A percentile compares a stretch with the other conserved stretches of the same genome.
phyloP scores from a whole-genome alignment of 192 early-diverging fungal species.

The Rhizophagus prolifer region DNA sequence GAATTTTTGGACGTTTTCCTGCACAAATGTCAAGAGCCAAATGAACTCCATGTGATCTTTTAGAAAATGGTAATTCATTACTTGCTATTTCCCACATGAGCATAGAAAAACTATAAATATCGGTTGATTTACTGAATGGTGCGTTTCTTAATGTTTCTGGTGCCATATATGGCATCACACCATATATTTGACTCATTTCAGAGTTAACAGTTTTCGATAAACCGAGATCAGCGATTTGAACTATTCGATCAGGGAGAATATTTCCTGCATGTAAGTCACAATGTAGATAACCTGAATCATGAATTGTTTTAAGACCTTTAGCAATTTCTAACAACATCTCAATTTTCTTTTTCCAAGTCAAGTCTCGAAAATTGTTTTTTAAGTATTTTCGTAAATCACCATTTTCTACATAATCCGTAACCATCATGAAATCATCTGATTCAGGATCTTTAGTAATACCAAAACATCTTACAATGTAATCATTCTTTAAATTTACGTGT shows the following conservation, averaged over 20 bases:
- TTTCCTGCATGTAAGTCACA: neutral
- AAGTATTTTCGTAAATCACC: conserved; percentile 5
- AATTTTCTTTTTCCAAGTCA: conserved; percentile 16
- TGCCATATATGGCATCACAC: conserved; percentile 41
- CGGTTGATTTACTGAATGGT: conserved; percentile 33
- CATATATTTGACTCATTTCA: conserved; percentile 10
- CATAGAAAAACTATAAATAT: conserved; percentile 36
- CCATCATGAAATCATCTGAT: conserved; percentile 1
- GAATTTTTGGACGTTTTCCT: neutral
- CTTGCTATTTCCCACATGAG: conserved; percentile 32
- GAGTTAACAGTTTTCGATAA: neutral
- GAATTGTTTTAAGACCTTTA: neutral
- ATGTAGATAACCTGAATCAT: neutral
- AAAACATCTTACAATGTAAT: conserved; percentile 7
- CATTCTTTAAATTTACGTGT: too few relatives aligned
- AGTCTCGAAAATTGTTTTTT: neutral
- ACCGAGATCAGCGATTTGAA: neutral
- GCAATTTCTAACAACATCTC: neutral
- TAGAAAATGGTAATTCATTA: conserved; percentile 31
- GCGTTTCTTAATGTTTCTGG: conserved; percentile 34
- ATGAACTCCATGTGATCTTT: neutral
- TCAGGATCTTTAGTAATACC: neutral
- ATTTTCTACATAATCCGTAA: conserved; percentile 1
- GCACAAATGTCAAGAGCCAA: neutral
- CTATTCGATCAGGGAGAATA: neutral